A percentile compares a stretch with the other conserved stretches of the same genome.
phyloP scores from a whole-genome alignment of 2,329 filamentous ascomycete genomes.

The Colletotrichum viniferum region DNA sequence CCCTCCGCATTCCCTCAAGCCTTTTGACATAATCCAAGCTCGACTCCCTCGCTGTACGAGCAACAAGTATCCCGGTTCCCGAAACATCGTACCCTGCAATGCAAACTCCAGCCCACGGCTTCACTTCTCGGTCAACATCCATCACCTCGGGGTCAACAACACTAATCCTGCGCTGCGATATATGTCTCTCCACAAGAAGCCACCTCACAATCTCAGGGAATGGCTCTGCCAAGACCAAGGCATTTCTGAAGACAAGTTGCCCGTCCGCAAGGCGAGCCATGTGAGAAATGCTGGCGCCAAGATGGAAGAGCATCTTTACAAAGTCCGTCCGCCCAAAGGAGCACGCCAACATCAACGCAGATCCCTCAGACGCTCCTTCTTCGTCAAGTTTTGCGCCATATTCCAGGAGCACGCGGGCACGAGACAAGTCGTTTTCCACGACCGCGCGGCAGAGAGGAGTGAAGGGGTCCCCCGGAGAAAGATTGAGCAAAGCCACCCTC shows the following conservation, averaged over 20 bases:
- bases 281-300: constrained; percentile 17
- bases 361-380: constrained; percentile 13
- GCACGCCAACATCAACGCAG: constrained; percentile 23
- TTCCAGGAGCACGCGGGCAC: neutral
- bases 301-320: constrained; percentile 6
- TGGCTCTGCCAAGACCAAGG: neutral
- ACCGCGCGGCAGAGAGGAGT: constrained; percentile 15
- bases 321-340: neutral
- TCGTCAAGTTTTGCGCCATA: constrained; percentile 15
- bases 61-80: neutral
- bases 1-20: neutral
- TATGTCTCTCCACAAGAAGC: constrained; percentile 19
- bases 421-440: neutral
- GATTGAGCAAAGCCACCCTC: neutral
- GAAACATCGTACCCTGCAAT: neutral
- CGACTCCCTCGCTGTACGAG: neutral
- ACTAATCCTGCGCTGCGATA: neutral
- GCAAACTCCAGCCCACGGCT: neutral
- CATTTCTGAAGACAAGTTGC: neutral
- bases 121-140: neutral
- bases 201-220: constrained; percentile 16
- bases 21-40: neutral
- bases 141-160: neutral
- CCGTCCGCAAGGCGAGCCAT: neutral
- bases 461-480: neutral